phyloP scores from a whole-genome alignment of 495 filamentous ascomycete species.

The Lophium mytilinum region DNA sequence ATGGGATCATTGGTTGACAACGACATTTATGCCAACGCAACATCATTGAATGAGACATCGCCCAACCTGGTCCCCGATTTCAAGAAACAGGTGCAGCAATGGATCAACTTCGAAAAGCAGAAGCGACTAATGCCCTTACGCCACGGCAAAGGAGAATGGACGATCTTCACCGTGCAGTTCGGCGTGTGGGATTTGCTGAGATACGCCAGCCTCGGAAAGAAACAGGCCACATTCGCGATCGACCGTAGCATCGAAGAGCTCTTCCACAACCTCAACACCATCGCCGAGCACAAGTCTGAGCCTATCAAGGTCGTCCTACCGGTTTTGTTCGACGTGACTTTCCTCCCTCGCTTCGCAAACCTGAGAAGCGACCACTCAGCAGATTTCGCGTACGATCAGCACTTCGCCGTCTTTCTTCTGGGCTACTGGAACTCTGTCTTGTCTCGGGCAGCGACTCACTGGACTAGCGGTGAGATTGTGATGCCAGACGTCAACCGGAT shows the following conservation, averaged over 20 bases:
- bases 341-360: constrained; percentile 17
- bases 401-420: constrained; percentile 18
- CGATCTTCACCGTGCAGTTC: constrained; percentile 17
- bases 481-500: constrained; percentile 17
- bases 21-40: constrained; percentile 18
- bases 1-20: constrained; percentile 12
- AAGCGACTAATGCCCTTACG: neutral
- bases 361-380: constrained; percentile 2
- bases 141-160: constrained; percentile 5
- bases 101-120: constrained; percentile 15
- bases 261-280: constrained; percentile 13
- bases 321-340: constrained; percentile 17
- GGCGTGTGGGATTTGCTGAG: constrained; percentile 22
- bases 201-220: constrained; percentile 11
- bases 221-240: constrained; percentile 13
- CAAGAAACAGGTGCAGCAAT: constrained; percentile 18
- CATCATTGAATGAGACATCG: constrained; percentile 2
- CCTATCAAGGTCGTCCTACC: constrained; percentile 20
- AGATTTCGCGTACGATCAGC: constrained; percentile 12
- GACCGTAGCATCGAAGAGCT: constrained; percentile 19
- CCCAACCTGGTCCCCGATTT: constrained; percentile 16
- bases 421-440: constrained; percentile 19
- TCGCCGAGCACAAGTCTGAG: constrained; percentile 8
- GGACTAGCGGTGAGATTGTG: constrained; percentile 15
- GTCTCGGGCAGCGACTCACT: constrained; percentile 11